phyloP scores from a whole-genome alignment of 2,329 filamentous ascomycete genomes.

The Mycosphaerella sp. region DNA sequence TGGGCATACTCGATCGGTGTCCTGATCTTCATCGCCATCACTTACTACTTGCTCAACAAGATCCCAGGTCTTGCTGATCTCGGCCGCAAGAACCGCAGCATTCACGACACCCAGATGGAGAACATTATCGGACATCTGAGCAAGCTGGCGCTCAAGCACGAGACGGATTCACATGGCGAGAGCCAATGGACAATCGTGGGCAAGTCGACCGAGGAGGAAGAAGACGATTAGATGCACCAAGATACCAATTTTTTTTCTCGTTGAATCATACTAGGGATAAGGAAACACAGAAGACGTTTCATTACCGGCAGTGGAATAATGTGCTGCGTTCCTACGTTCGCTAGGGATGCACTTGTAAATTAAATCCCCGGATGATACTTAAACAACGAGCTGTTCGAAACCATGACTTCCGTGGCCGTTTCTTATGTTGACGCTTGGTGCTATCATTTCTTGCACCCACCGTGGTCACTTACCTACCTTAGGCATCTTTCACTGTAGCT shows the following conservation, averaged over 20 bases:
- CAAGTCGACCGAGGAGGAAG: conserved; percentile 43
- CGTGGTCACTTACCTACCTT: too few species aligned
- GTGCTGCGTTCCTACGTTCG: conserved; percentile 12
- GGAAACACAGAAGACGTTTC: conserved; percentile 21
- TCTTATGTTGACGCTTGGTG: background rate
- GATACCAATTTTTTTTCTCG: conserved; percentile 25
- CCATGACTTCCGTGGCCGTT: too few species aligned
- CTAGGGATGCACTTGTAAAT: conserved; percentile 20
- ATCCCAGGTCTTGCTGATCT: conserved; percentile 55
- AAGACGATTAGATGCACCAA: conserved; percentile 41
- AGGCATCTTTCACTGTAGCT: too few species aligned
- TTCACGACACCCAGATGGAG: conserved; percentile 59
- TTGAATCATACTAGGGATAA: conserved; percentile 18
- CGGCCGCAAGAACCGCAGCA: conserved; percentile 56
- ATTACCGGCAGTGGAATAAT: conserved; percentile 22
- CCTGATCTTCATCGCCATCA: conserved; percentile 59
- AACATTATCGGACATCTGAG: conserved; percentile 60
- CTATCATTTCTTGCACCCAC: too few species aligned
- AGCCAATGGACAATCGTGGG: conserved; percentile 42
- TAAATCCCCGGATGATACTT: conserved; percentile 4
- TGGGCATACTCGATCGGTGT: conserved; percentile 63
- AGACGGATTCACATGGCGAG: conserved; percentile 44
- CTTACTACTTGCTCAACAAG: conserved; percentile 58
- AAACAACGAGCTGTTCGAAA: background rate
- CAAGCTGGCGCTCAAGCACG: conserved; percentile 58